Conservation (phyloP, 2,329 filamentous ascomycete genomes). For the Aspergillus sp. region DNA sequence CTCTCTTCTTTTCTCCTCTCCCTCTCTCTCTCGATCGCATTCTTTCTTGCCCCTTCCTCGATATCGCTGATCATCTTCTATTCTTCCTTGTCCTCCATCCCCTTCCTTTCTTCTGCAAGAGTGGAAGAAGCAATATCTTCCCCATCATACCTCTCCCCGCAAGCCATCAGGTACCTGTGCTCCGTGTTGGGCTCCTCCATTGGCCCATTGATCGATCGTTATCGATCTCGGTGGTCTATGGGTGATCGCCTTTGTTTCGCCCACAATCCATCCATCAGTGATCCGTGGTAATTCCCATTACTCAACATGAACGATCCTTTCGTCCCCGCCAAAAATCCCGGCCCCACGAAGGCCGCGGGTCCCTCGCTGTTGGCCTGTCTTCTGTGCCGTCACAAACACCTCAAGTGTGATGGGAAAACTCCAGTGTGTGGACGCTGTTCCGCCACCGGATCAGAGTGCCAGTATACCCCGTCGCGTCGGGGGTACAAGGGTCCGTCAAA, state of each 20-base stretch:
- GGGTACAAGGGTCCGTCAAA: conserved; percentile 70
- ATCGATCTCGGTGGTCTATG: neutral
- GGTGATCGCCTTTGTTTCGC: neutral
- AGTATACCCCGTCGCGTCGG: conserved; percentile 71
- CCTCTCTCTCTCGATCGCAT: neutral
- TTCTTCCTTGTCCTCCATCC: neutral
- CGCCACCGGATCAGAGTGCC: conserved; percentile 58
- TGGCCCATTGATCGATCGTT: neutral
- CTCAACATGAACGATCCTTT: conserved; percentile 28
- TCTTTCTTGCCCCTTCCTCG: neutral
- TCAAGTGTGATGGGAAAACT: conserved; percentile 70
- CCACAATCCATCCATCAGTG: neutral
- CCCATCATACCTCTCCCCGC: neutral
- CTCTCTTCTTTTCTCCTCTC: neutral
- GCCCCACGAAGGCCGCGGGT: conserved; percentile 23
- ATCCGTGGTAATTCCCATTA: neutral
- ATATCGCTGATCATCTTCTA: neutral
- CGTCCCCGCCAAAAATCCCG: conserved; percentile 11
- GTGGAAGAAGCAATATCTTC: too few species aligned
- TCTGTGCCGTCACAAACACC: conserved; percentile 58
- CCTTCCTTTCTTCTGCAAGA: neutral
- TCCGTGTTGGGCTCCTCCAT: neutral
- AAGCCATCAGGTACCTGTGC: neutral
- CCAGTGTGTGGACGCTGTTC: conserved; percentile 67
- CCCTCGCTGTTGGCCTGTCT: conserved; percentile 47